Evolutionary conservation across 2,329 filamentous ascomycete genomes (phyloP), one percentile per base, ranked within the genome.

Genomic region (Diplodia sapinea): DNA sequence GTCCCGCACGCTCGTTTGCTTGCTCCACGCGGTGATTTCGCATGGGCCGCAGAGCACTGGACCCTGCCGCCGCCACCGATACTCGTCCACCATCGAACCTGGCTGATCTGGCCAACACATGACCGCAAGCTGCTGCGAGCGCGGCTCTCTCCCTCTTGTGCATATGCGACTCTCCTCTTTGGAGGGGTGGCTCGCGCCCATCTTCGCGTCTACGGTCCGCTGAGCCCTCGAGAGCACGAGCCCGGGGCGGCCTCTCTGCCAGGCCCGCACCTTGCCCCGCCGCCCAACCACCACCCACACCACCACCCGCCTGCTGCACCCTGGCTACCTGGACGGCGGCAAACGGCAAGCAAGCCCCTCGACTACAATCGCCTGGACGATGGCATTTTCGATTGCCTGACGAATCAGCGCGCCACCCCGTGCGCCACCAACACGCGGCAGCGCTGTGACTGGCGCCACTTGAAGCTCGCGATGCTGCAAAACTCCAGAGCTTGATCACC

Each of bases 91-190:
- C 38, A 33, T 64, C 61, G 36, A 38, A 17, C 31, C 17, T n/a
- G 9, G 26, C n/a, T 56, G 52, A 57, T 66, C 64, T 51, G 40
- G 54, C 52, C 47, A 26, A 29, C 64, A 66, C 64, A 66, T 66
- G 64, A 66, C 64, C 64, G 43, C 64, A 40, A 40, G 40, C 40
- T 59, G 64, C 54, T 66, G 54, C 64, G 64, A 57, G 64, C 40
- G 55, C 40, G 29, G 47, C 56, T 49, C 17, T 56, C 36, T 38
- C 26, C 62, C 36, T 65, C 38, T 36, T 57, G 56, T n/a, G 38
- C 23, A 33, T 26, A 63, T 51, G 59, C 59, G 26, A 13, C 38
- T 33, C 36, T 49, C 57, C 56, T 31, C 29, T 55, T 56, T 13
- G 54, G 31, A 40, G 54, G 20, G 31, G 54, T 56, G 31, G 54